A percentile compares a stretch with the other conserved stretches of the same genome.
phyloP scores from a whole-genome alignment of 371 early-diverging fungal species.

The Saksenaea vasiformis region DNA sequence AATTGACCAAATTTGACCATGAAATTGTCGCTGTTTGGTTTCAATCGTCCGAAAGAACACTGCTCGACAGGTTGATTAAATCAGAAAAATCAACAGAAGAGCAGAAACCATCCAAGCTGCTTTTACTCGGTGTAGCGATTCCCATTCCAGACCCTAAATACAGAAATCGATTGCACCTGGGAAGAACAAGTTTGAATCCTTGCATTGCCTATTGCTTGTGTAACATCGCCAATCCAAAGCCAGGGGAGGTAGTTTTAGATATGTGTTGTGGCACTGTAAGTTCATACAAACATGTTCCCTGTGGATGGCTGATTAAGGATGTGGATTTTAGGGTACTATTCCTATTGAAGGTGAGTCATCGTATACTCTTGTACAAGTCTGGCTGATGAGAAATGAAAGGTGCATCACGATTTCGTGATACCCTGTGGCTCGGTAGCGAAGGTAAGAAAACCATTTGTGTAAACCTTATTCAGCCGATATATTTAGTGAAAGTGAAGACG shows the following conservation, averaged over 20 bases:
- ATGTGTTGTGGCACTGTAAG: conserved; percentile 48
- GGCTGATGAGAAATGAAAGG: conserved; percentile 16
- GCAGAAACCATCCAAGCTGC: conserved; percentile 5
- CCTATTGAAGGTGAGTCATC: conserved; percentile 30
- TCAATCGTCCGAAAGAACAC: not conserved
- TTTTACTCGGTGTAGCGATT: conserved; percentile 30
- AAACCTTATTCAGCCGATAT: not conserved
- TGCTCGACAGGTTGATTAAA: conserved; percentile 4
- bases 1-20: conserved; percentile 34
- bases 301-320: not conserved
- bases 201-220: conserved; percentile 46
- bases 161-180: conserved; percentile 38
- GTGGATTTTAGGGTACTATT: conserved; percentile 17
- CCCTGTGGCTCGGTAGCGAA: conserved; percentile 49
- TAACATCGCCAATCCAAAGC: conserved; percentile 28
- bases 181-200: conserved; percentile 45
- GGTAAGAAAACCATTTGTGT: conserved; percentile 15
- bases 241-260: conserved; percentile 44
- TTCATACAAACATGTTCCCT: not conserved
- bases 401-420: conserved; percentile 30
- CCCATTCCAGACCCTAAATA: conserved; percentile 26
- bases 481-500: conserved; percentile 31
- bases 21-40: conserved; percentile 33
- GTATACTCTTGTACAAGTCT: conserved; percentile 10
- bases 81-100: not conserved